A percentile compares a stretch with the other conserved stretches of the same genome.
Evolutionary conservation across 1,284 basidiomycete species (phyloP).

Genomic region (Waitea zeae): DNA sequence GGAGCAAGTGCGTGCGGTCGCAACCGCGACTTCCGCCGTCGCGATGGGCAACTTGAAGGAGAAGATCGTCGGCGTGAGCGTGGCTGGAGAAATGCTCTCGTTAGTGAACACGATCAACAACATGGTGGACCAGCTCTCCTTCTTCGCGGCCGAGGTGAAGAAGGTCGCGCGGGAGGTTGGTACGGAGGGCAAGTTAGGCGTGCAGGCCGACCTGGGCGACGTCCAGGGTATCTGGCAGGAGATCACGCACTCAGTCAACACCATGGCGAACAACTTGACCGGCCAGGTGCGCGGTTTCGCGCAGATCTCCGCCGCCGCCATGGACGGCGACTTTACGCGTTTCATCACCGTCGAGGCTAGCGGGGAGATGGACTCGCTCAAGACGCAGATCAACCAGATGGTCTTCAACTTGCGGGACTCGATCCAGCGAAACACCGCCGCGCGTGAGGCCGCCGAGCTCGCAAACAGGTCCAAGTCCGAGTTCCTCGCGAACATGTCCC

Average conservation of each 20-base stretch:
- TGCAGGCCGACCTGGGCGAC: conserved; percentile 93
- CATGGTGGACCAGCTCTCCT: conserved; percentile 93
- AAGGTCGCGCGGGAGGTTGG: conserved; percentile 92
- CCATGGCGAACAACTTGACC: conserved; percentile 92
- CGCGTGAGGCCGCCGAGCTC: conserved; percentile 92
- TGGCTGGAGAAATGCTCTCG: conserved; percentile 90
- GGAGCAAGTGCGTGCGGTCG: conserved; percentile 88
- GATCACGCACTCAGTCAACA: conserved; percentile 94
- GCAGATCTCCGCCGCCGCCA: conserved; percentile 96
- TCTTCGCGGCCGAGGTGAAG: conserved; percentile 90
- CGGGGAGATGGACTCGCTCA: conserved; percentile 98
- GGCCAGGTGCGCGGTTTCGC: conserved; percentile 99
- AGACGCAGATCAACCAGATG: conserved; percentile 99
- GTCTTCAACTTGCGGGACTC: conserved; percentile 94
- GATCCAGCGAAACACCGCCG: conserved; percentile 98
- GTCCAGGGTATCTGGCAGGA: conserved; percentile 98
- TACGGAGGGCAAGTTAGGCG: conserved; percentile 92
- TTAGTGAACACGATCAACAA: conserved; percentile 90
- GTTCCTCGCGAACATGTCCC: conserved; percentile 97
- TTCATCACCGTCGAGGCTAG: conserved; percentile 99
- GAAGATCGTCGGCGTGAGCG: conserved; percentile 85
- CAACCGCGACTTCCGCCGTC: conserved; percentile 88
- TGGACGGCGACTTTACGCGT: conserved; percentile 96
- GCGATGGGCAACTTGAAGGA: conserved; percentile 87
- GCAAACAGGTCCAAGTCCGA: conserved; percentile 95